Evolutionary conservation across 1,139 yeast genomes (phyloP).

Genomic region (Candida sp.): DNA sequence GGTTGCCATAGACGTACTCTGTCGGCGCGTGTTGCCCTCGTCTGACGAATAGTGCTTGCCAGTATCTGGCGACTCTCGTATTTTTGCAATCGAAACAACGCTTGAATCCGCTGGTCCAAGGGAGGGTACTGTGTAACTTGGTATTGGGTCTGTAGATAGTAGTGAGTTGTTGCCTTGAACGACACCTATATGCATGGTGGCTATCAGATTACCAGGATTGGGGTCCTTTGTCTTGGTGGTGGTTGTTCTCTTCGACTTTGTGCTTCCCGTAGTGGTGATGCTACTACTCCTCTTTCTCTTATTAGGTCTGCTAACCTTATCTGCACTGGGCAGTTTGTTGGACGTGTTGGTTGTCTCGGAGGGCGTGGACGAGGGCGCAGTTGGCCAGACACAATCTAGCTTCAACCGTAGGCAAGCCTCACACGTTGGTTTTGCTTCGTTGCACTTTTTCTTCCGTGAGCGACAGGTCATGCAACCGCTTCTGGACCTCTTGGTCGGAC

Average conservation of each 20-base stretch:
- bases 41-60: background rate
- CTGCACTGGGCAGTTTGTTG: background rate
- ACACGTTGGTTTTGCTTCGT: constrained; percentile 30
- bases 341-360: background rate
- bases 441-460: constrained; percentile 27
- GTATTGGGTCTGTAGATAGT: background rate
- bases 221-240: background rate
- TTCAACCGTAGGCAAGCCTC: constrained; percentile 19
- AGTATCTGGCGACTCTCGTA: background rate
- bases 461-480: constrained; percentile 24
- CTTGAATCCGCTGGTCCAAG: background rate
- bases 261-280: background rate
- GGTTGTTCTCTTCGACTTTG: background rate
- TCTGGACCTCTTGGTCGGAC: background rate
- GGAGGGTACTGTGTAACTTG: background rate
- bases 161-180: background rate
- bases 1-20: background rate
- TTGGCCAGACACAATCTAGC: constrained; percentile 10
- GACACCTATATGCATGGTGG: background rate
- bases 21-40: background rate
- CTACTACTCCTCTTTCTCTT: background rate
- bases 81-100: background rate
- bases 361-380: background rate
- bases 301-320: background rate
- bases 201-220: background rate